phyloP scores from a whole-genome alignment of 1,139 yeast genomes.

The Yamadazyma epiphylla region DNA sequence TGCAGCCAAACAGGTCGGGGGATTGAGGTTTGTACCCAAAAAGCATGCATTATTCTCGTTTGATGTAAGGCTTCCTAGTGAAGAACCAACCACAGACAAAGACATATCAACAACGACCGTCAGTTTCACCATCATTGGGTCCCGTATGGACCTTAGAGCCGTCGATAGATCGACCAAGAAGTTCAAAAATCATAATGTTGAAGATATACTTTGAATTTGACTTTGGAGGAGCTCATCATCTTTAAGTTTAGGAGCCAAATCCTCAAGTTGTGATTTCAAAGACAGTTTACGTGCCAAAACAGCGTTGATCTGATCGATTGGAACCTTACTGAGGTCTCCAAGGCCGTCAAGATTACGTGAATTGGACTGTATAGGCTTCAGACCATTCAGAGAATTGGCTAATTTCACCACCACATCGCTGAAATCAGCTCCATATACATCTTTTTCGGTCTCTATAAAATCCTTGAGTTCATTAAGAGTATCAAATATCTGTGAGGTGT shows the following conservation, averaged over 20 bases:
- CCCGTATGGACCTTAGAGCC: slow-evolving; percentile 71
- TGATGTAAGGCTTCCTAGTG: slow-evolving; percentile 37
- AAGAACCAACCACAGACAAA: slow-evolving; percentile 18
- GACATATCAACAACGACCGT: slow-evolving; percentile 17
- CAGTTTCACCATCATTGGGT: slow-evolving; percentile 72
- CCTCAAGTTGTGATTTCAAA: slow-evolving; percentile 8
- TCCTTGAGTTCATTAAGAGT: slow-evolving; percentile 22
- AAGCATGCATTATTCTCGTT: slow-evolving; percentile 57
- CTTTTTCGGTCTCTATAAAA: slow-evolving; percentile 22
- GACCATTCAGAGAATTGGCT: too few relatives aligned
- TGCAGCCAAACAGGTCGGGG: slow-evolving; percentile 43
- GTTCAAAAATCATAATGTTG: slow-evolving; percentile 75
- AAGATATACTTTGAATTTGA: slow-evolving; percentile 43
- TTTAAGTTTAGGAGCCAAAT: slow-evolving; percentile 7
- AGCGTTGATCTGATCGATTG: too few relatives aligned
- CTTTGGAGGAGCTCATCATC: too few relatives aligned
- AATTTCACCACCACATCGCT: too few relatives aligned
- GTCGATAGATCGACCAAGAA: slow-evolving; percentile 83
- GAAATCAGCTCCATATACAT: slow-evolving; percentile 26
- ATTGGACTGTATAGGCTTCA: too few relatives aligned
- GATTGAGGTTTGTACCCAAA: slow-evolving; percentile 56
- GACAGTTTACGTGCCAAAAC: too few relatives aligned
- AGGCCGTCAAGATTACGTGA: too few relatives aligned
- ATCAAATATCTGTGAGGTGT: slow-evolving; percentile 21
- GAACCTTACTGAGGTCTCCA: too few relatives aligned